Percentiles rank a stretch among this genome's conserved stretches.
phyloP scores from a whole-genome alignment of 2,329 filamentous ascomycete species.

The Camptophora hylomeconis region DNA sequence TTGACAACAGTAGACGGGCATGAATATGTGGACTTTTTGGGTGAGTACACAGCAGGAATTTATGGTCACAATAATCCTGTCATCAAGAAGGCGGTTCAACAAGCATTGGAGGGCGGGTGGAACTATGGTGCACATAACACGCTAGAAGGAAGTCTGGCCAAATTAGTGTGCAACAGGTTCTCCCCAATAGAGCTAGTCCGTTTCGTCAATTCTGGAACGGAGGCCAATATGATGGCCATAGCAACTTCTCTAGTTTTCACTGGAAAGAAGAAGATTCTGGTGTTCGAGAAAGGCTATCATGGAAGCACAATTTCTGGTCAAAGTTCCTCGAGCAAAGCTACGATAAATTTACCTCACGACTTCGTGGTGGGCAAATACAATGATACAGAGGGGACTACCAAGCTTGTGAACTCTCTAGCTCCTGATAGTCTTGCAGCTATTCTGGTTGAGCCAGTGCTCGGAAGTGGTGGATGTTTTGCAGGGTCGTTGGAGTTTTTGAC shows the following conservation, averaged over 20 bases:
- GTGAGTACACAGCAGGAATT: conserved; percentile 52
- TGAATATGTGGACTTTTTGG: conserved; percentile 45
- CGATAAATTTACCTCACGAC: conserved; percentile 40
- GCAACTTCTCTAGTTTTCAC: conserved; percentile 30
- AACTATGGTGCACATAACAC: conserved; percentile 41
- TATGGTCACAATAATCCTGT: conserved; percentile 51
- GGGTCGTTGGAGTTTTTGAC: conserved; percentile 39
- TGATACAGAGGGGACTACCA: conserved; percentile 35
- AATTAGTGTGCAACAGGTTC: conserved; percentile 42
- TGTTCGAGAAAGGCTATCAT: conserved; percentile 79
- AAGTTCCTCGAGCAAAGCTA: conserved; percentile 18
- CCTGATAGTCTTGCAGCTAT: conserved; percentile 44
- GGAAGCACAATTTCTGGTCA: conserved; percentile 37
- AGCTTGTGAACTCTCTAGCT: conserved; percentile 27
- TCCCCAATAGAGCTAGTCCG: conserved; percentile 39
- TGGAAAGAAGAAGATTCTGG: conserved; percentile 52
- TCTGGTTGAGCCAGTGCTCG: conserved; percentile 54
- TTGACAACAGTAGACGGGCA: conserved; percentile 22
- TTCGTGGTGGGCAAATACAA: conserved; percentile 53
- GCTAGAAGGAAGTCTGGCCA: conserved; percentile 40
- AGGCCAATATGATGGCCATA: conserved; percentile 47
- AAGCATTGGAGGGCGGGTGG: conserved; percentile 36
- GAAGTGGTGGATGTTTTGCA: conserved; percentile 45
- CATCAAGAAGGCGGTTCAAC: conserved; percentile 36
- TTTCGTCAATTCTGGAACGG: conserved; percentile 54